Base-by-base conservation (phyloP, 257 asterid species). In the Plantago elongata region DNA sequence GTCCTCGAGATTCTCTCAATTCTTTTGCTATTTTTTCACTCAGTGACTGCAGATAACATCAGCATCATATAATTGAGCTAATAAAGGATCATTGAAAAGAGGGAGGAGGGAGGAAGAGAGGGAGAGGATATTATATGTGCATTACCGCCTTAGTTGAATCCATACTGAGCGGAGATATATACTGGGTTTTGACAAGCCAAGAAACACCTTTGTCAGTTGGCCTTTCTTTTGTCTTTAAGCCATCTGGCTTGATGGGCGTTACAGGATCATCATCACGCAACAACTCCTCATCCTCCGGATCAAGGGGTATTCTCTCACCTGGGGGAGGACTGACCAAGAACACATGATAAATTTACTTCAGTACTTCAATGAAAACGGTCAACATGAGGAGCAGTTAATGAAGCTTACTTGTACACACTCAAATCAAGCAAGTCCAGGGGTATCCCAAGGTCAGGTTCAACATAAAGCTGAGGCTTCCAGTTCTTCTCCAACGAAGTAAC, bases 161-260 rank as follows among this genome's bases (percentile, higher is more conserved):
- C 68, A 76, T 66, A 77, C 95, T 89, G 69, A 93, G 79, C 45
- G 97, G 95, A 71, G 99, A 93, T 56, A 93, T 90, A 70, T 93
- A 89, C 72, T 93, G 97, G 61, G 99, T 89, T 74, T 89, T 89
- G 60, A 93, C 99, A 61, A 87, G 90, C 99, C 97, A 93, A 67
- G 99, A 82, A 70, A 89, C 88, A 68, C 97, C 99, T 79, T 89
- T 79, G 62, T 93, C 99, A 1, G 94, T 85, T 11, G 99, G 99
- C 66, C 99, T 83, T 29, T 88, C 97, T 75, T 93, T 93, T 82
- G 75, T 86, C 74, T 85, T 87, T 52, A 89, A 80, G 69, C 99
- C 96, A 70, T 93, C 94, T 57, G 77, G 66, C 87, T 89, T 87
- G 62, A 81, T 72, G 34, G 99, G 97, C 72, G 93, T 87, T 64